Conservation (phyloP, 192 early-diverging fungal genomes). For the Linnemannia hyalina region DNA sequence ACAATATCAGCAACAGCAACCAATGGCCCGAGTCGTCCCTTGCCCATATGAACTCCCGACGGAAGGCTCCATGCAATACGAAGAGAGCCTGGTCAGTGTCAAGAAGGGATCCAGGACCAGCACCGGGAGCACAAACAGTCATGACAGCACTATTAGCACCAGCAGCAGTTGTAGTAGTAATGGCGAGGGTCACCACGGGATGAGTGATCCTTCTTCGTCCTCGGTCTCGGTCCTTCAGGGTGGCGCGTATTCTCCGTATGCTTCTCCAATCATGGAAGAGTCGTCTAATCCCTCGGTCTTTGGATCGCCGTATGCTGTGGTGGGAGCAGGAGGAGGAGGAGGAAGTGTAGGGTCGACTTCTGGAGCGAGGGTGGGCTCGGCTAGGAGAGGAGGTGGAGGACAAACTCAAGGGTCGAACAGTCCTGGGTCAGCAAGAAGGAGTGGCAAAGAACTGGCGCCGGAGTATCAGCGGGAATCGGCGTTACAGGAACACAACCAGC, state of each 20-base stretch:
- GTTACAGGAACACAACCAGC: not conserved
- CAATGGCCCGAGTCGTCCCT: constrained; percentile 13
- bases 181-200: not conserved
- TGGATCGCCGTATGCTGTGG: not conserved
- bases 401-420: not conserved
- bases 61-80: constrained; percentile 2
- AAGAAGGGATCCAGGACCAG: not conserved
- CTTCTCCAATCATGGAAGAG: not conserved
- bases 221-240: not conserved
- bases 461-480: not conserved
- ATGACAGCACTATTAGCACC: not conserved
- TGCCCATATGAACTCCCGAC: constrained; percentile 20
- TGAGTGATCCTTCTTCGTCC: not conserved
- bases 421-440: not conserved
- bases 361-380: no score
- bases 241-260: not conserved
- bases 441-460: not conserved
- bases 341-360: no score
- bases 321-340: no score
- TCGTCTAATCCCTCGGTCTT: not conserved
- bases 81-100: not conserved
- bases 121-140: not conserved
- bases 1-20: not conserved
- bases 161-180: not conserved
- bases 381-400: no score